Evolutionary conservation across 169 alveolate genomes (phyloP), one percentile per base, ranked within the genome.

Genomic region (Plasmodium blacklocki): DNA sequence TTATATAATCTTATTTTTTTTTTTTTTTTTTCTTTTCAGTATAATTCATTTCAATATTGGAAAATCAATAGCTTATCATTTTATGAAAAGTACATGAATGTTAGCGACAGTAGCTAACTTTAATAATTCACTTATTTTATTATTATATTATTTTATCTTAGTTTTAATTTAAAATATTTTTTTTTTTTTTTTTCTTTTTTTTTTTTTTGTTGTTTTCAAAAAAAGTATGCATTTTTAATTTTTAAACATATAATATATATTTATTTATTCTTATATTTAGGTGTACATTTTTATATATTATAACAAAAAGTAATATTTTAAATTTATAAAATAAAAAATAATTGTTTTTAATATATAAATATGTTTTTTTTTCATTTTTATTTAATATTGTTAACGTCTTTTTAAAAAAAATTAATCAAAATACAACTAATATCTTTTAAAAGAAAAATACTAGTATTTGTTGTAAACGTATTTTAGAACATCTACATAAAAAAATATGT

Each of bases 11-110:
- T 14, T n/a, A n/a, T 52, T 49, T 72, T 3, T 49, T 64, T 14
- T 52, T 9, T 70, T 39, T 18, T 2, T 39, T 18, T 66, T 39
- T 26, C 47, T 54, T 59, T 72, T 86, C 60, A 86, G 92, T 86
- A 86, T 29, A 86, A 86, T 18, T 72, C 92, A 54, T 86, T 86
- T 86, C 92, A 86, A 12, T 86, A 86, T 49, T 86, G 92, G 92
- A 86, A 86, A 59, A 86, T 86, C 18, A 86, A 86, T 19, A 86
- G 87, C 54, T 54, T 86, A 12, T 60, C 92, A 2, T 86, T 54
- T 68, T 86, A 86, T 58, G 92, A 86, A 60, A 71, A 86, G 66
- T 86, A 86, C 47, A 86, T 86, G 92, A 62, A 86, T 39, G 29
- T 72, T 12, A 86, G 92, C n/a, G 92, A 86, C 60, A 86, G 92